Base-by-base conservation (phyloP, 208 protist species). In the Crithidia acanthocephali region DNA sequence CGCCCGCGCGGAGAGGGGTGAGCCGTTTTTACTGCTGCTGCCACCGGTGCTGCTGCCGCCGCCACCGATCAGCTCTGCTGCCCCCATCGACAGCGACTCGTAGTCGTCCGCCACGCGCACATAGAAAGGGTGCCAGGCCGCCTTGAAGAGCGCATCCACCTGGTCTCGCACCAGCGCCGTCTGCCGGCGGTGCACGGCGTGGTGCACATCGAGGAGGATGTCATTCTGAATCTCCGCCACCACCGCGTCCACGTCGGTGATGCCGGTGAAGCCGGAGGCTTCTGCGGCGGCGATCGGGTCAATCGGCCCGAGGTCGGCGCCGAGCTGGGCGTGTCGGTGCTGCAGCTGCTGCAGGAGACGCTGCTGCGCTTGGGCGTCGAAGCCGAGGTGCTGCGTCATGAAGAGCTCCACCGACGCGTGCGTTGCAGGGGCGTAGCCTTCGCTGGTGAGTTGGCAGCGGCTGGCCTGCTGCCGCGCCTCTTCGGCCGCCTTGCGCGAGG, bases 361-460 rank as follows among this genome's bases (percentile, higher is more conserved):
- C 72, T 90, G 87, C 72, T 95, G 90, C 62, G 89, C 90, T 59
- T 85, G 81, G 8, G 90, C 70, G 56, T 95, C 89, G 47, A 95
- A 92, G 53, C 85, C 86, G 66, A 92, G 86, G 57, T 90, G 72
- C 67, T 81, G 79, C 3, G 90, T 82, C 87, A 95, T 88, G 68
- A 95, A 95, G 28, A 95, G 82, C 64, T 95, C 87, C 45, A 89
- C 90, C 7, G 87, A 92, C 32, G 87, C 84, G 47, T 89, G 82
- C 40, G 84, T 82, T 16, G 75, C 78, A 0, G 68, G 65, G 8
- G 83, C 53, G 32, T 81, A 81, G 44, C 72, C 62, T 23, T 83
- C 83, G n/a, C 69, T 65, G 20, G 73, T 65, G 65, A 59, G 65
- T 40, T 77, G 61, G 55, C 73, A 75, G 37, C 64, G 71, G 60